Base-by-base conservation (phyloP, 352 stramenopile species). In the Phytopythium vexans region DNA sequence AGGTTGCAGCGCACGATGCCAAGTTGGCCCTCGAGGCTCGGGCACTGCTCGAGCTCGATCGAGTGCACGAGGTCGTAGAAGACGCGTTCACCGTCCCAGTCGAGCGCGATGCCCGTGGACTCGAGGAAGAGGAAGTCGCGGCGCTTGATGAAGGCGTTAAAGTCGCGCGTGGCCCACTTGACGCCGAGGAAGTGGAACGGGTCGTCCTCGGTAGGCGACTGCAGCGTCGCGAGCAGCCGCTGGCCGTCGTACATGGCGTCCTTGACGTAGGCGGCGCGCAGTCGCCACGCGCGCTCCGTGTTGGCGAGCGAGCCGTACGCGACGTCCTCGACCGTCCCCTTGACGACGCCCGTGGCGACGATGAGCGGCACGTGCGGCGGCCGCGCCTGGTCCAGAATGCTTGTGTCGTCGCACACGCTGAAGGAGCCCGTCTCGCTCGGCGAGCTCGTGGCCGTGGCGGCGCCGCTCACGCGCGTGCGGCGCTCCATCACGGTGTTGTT, bases 141-240 rank as follows among this genome's bases (percentile, higher is more conserved):
- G 31, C 65, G 68, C 33, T 64, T 68, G 42, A 74, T 60, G 49
- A 81, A 70, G 12, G 68, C n/a, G 2, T 53, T 55, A 32, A 81
- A 66, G 40, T 60, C 37, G 5, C 58, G 59, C 1, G 56, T 65
- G 32, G 58, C 54, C 74, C 74, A 82, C 41, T 85, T 82, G 56
- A 85, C 67, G 5, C 66, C 71, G 6, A 85, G 57, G 34, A 70
- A 82, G 7, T 64, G 71, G 58, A 82, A 85, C 36, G 74, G 74
- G 38, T 85, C 74, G 34, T 77, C 71, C 6, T 67, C 54, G 3
- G 56, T 75, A 0, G 74, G 74, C 3, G 31, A 14, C 21, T 82
- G 66, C 36, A 85, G 66, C 44, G 69, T 66, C 11, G 74, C 63
- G 16, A 85, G 48, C 48, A 85, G 56, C 44, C 64, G 62, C 4